Base-by-base conservation (phyloP, 768 basidiomycete genomes). In the Russula sp. region DNA sequence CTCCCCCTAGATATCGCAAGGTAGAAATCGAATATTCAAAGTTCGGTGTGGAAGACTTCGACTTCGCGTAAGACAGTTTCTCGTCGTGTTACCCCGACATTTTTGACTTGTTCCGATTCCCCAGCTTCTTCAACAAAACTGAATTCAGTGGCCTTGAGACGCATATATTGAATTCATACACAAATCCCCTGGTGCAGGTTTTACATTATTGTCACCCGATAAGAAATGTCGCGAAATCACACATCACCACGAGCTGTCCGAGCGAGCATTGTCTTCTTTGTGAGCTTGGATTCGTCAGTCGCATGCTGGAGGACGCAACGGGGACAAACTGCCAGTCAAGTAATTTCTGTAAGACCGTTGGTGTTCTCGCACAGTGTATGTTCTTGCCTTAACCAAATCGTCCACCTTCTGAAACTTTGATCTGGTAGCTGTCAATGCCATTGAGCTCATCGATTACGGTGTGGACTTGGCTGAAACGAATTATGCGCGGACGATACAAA, bases 21-120 rank as follows among this genome's bases (percentile, higher is more conserved):
- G 94, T 97, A 18, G 95, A 98, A 76, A 99, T 99, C 71, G 93
- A 95, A 75, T 99, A 99, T 73, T 95, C 92, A 44, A 96, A 95
- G 71, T 99, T 99, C 71, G 96, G 96, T 5, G 92, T 98, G 20
- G 96, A 98, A 73, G 96, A 99, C 75, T 99, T 99, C 71, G 97
- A 99, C 75, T 99, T 99, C 71, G 96, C 83, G 94, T 93, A 73
- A 61, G 82, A 73, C 14, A 0, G 16, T 20, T 46, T 10, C 36
- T 40, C 32, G 22, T 22, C 13, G 28, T 36, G 52, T 32, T 50
- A 16, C 28, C 18, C 1, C 24, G 48, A 10, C 28, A 22, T 24
- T 42, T 52, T 50, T 20, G 20, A n/a, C 44, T 61, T 22, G 28
- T 36, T 16, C 51, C n/a, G 40, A 5, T 26, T 51, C 20, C 58